Evolutionary conservation across 169 alveolate genomes (phyloP).

Genomic region (Plasmodium relictum): DNA sequence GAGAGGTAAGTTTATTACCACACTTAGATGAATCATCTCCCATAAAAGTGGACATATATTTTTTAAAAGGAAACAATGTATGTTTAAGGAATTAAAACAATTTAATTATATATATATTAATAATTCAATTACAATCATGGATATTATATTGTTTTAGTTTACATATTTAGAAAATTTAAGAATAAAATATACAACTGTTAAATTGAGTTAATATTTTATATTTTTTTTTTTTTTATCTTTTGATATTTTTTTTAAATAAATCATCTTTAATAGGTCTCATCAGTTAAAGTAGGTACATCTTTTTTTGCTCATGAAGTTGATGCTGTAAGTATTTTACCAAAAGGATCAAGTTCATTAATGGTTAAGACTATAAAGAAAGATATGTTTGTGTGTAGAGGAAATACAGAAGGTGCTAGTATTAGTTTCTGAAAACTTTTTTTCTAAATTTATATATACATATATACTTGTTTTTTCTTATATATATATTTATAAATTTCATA

Average conservation of each 20-base stretch:
- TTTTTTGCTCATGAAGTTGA: conserved; percentile 42
- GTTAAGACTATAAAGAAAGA: conserved; percentile 78
- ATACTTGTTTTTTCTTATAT: neutral
- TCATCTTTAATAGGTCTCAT: conserved; percentile 34
- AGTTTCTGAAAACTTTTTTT: conserved; percentile 41
- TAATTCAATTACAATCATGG: neutral
- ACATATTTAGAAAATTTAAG: no score
- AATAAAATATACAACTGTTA: no score
- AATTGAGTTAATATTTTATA: no score
- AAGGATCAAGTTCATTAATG: conserved; percentile 76
- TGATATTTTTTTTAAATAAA: conserved; percentile 4
- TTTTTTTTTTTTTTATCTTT: no score
- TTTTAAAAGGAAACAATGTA: conserved; percentile 78
- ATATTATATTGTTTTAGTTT: neutral
- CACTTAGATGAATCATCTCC: conserved; percentile 75
- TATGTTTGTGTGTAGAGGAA: conserved; percentile 77
- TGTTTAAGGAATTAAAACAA: conserved; percentile 18
- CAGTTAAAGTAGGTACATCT: conserved; percentile 24
- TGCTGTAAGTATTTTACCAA: conserved; percentile 78
- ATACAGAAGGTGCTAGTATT: conserved; percentile 80
- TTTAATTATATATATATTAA: neutral
- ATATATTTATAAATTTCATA: neutral
- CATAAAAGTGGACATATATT: conserved; percentile 67
- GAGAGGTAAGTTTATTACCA: conserved; percentile 62
- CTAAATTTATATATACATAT: neutral